phyloP scores from a whole-genome alignment of 805 yeast species.

The Kluyveromyces wickerhamii region DNA sequence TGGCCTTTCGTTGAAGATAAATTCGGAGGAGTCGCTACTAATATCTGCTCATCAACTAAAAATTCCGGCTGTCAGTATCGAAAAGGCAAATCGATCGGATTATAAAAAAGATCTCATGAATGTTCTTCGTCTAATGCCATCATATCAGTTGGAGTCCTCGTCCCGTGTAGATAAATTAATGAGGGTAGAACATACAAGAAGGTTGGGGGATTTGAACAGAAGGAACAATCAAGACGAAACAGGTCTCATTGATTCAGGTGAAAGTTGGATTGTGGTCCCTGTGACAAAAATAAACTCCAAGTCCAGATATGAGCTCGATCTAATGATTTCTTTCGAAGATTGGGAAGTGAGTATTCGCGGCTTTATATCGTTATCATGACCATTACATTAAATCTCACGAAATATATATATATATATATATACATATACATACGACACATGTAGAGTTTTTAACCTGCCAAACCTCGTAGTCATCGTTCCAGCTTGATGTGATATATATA shows the following conservation, averaged over 20 bases:
- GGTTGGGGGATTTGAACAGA: not conserved
- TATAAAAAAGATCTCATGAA: not conserved
- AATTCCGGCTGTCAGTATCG: not conserved
- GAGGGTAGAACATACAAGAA: not conserved
- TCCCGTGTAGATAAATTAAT: not conserved
- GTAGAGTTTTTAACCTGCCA: too few species aligned
- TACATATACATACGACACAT: too few species aligned
- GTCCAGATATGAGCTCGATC: not conserved
- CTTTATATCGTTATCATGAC: too few species aligned
- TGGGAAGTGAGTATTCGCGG: slow-evolving; percentile 2
- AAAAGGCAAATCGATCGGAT: not conserved
- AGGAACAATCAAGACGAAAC: not conserved
- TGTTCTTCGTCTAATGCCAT: not conserved
- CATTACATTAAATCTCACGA: too few species aligned
- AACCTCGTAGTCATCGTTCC: too few species aligned
- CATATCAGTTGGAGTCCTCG: not conserved
- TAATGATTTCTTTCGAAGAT: slow-evolving; percentile 1
- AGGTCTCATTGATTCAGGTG: not conserved
- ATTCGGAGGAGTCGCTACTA: not conserved
- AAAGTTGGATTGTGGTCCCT: slow-evolving; percentile 2
- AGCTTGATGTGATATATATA: too few species aligned
- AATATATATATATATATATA: too few species aligned
- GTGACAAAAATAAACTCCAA: not conserved
- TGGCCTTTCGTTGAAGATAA: not conserved
- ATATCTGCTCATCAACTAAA: not conserved